A percentile compares a stretch with the other conserved stretches of the same genome.
Evolutionary conservation across 2,329 filamentous ascomycete genomes (phyloP).

Genomic region (Blastomyces gilchristii): DNA sequence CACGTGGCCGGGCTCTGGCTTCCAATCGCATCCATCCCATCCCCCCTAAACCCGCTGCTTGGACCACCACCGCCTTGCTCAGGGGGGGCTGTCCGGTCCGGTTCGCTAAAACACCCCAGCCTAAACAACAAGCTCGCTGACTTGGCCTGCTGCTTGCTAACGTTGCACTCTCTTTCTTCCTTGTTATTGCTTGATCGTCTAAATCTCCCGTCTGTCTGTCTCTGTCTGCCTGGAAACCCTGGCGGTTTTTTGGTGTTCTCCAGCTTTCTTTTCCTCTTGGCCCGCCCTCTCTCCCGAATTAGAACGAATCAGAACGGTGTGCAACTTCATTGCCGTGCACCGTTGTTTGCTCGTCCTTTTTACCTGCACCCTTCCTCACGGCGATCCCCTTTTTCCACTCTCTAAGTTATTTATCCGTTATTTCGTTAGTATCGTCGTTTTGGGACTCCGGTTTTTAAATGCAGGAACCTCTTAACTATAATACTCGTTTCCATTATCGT

Average conservation of each 20-base stretch:
- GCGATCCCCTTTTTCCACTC: neutral
- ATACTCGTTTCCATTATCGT: neutral
- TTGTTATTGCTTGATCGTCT: neutral
- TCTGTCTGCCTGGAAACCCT: conserved; percentile 1
- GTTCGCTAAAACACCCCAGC: neutral
- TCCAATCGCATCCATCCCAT: too few species aligned
- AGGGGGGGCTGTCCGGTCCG: neutral
- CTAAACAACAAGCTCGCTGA: neutral
- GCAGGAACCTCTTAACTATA: neutral
- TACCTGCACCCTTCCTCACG: neutral
- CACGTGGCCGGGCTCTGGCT: too few species aligned
- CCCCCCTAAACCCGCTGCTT: neutral
- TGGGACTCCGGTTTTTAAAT: neutral
- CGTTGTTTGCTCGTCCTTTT: neutral
- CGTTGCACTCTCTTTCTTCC: neutral
- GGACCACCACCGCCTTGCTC: neutral
- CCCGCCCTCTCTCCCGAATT: neutral
- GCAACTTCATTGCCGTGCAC: neutral
- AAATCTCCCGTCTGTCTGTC: neutral
- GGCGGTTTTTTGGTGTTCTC: conserved; percentile 1
- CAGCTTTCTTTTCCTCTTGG: neutral
- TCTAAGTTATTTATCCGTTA: neutral
- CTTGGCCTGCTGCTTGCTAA: neutral
- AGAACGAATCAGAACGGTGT: neutral
- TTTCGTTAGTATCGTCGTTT: neutral